phyloP scores from a whole-genome alignment of 345 rosid species.

The Brassica nigra region DNA sequence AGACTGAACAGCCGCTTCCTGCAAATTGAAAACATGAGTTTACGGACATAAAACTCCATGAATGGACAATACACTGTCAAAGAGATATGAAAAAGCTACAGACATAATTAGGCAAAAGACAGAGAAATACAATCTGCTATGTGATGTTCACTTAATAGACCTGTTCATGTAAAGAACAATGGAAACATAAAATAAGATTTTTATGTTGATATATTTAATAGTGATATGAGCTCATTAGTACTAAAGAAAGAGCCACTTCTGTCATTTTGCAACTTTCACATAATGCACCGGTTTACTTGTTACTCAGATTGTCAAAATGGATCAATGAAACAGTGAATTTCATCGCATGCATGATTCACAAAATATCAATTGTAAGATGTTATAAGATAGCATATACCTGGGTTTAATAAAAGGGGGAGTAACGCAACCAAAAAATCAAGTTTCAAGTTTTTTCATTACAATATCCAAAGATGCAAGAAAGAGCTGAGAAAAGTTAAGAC shows the following conservation, averaged over 20 bases:
- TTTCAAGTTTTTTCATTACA: not conserved
- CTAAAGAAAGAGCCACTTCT: no score
- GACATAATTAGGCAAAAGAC: not conserved
- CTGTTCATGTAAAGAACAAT: not conserved
- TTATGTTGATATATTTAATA: no score
- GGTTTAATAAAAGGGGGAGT: not conserved
- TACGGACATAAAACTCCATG: not conserved
- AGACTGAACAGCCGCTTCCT: constrained; percentile 91
- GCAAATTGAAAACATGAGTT: constrained; percentile 28
- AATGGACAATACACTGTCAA: not conserved
- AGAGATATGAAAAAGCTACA: not conserved
- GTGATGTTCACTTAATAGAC: constrained; percentile 6
- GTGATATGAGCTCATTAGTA: no score
- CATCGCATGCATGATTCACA: constrained; percentile 4
- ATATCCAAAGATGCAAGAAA: constrained; percentile 3
- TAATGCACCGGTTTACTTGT: not conserved
- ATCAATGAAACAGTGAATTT: constrained; percentile 14
- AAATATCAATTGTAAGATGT: not conserved
- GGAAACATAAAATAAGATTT: no score
- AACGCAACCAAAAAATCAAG: not conserved
- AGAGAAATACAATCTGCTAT: not conserved
- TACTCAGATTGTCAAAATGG: not conserved
- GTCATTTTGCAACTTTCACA: not conserved
- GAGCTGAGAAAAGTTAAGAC: not conserved
- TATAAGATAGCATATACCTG: not conserved